phyloP scores from a whole-genome alignment of 1,139 yeast species.

The Debaryomycetaceae sp. region DNA sequence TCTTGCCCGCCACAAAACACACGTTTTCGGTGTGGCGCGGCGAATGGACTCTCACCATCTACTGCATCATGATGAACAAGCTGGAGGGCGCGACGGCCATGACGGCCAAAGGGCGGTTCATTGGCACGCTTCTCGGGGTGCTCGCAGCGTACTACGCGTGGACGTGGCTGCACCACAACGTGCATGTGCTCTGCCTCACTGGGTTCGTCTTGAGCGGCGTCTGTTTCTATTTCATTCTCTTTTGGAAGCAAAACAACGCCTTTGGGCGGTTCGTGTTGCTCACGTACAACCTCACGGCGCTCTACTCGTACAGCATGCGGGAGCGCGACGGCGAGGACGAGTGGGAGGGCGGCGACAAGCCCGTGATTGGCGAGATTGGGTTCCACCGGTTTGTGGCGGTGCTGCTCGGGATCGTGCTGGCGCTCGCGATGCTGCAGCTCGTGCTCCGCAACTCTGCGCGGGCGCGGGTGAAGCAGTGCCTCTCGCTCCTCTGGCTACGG shows the following conservation, averaged over 20 bases:
- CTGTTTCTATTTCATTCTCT: constrained; percentile 59
- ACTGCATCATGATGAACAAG: constrained; percentile 76
- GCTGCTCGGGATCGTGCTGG: constrained; percentile 67
- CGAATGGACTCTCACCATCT: constrained; percentile 79
- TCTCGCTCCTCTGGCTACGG: constrained; percentile 64
- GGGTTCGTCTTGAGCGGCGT: constrained; percentile 55
- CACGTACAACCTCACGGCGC: constrained; percentile 69
- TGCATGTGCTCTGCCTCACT: constrained; percentile 37
- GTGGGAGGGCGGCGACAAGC: constrained; percentile 60
- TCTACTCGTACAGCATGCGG: constrained; percentile 64
- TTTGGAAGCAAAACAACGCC: constrained; percentile 54
- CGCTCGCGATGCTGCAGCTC: constrained; percentile 50
- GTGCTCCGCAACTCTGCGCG: constrained; percentile 73
- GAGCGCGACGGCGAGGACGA: constrained; percentile 53
- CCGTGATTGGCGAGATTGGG: constrained; percentile 67
- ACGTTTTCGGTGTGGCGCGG: constrained; percentile 59
- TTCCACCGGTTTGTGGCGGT: constrained; percentile 70
- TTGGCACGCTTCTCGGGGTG: constrained; percentile 73
- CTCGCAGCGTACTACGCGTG: constrained; percentile 48
- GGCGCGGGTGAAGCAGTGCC: constrained; percentile 49
- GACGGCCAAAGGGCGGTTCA: constrained; percentile 65
- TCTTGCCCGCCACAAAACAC: constrained; percentile 42
- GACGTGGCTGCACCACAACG: constrained; percentile 48
- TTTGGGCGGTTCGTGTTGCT: constrained; percentile 65
- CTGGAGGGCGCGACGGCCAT: constrained; percentile 80